Percentiles rank a stretch among this genome's conserved stretches.
Evolutionary conservation across 2,329 filamentous ascomycete genomes (phyloP).

Genomic region (Mollisia scopiformis): DNA sequence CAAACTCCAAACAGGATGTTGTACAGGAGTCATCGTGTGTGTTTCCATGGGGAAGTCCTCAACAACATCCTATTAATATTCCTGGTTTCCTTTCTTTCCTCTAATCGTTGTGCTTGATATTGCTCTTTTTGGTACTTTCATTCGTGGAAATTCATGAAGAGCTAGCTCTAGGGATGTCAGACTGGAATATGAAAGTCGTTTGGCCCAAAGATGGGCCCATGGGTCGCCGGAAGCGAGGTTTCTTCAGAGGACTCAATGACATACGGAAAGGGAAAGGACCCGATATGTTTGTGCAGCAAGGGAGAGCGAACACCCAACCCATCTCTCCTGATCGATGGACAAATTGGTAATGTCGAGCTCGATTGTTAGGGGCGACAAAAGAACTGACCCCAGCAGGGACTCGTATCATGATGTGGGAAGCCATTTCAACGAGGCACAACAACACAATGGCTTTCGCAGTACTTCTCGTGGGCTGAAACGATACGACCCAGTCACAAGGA

Average conservation of each 20-base stretch:
- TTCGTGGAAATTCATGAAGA: no score
- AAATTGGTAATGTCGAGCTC: constrained; percentile 30
- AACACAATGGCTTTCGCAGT: not conserved
- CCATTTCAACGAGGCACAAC: constrained; percentile 4
- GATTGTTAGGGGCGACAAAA: not conserved
- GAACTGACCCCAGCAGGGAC: constrained; percentile 27
- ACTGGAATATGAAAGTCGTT: no score
- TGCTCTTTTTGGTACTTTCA: not conserved
- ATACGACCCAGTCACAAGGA: constrained; percentile 34
- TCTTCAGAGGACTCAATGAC: constrained; percentile 37
- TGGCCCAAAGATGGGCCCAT: constrained; percentile 36
- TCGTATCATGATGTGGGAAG: constrained; percentile 28
- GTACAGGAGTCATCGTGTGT: constrained; percentile 19
- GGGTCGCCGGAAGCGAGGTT: constrained; percentile 30
- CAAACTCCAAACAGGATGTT: constrained; percentile 24
- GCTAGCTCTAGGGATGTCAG: no score
- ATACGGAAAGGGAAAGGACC: constrained; percentile 43
- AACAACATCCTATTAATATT: not conserved
- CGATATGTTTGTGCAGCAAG: constrained; percentile 42
- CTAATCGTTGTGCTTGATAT: not conserved
- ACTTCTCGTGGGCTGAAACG: constrained; percentile 21
- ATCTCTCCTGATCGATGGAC: constrained; percentile 33
- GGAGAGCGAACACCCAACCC: constrained; percentile 20
- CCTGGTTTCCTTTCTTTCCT: not conserved
- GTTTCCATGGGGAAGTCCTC: not conserved